Percentiles rank a stretch among this genome's conserved stretches.
Conservation (phyloP, 371 early-diverging fungal genomes). For the Mucor lusitanicus region DNA sequence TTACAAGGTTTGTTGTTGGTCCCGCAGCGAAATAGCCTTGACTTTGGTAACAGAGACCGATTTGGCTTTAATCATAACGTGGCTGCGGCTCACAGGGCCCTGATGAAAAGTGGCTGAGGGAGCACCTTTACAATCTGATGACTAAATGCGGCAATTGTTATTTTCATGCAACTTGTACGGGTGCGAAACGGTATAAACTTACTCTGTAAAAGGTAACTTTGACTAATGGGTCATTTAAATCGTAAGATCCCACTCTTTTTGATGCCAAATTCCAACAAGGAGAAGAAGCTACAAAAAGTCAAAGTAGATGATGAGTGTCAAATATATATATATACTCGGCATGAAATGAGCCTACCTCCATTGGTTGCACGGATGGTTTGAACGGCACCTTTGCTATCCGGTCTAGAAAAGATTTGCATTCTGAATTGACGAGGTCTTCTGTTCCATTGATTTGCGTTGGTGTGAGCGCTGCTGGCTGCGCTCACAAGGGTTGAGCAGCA, state of each 20-base stretch:
- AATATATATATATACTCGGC: background rate
- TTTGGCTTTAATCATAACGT: slow-evolving; percentile 26
- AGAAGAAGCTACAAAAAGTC: slow-evolving; percentile 6
- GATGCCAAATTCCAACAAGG: slow-evolving; percentile 29
- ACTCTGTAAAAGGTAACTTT: slow-evolving; percentile 32
- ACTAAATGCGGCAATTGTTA: slow-evolving; percentile 13
- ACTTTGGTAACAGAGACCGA: slow-evolving; percentile 27
- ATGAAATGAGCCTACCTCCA: slow-evolving; percentile 14
- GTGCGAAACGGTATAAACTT: background rate
- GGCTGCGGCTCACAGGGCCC: slow-evolving; percentile 12
- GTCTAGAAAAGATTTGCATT: slow-evolving; percentile 28
- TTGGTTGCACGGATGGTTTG: slow-evolving; percentile 17
- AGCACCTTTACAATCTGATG: slow-evolving; percentile 23
- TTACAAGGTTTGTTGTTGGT: slow-evolving; percentile 1
- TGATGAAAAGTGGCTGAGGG: slow-evolving; percentile 22
- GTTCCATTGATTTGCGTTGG: slow-evolving; percentile 16
- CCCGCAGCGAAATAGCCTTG: slow-evolving; percentile 15
- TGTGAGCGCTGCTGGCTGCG: background rate
- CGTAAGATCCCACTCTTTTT: slow-evolving; percentile 29
- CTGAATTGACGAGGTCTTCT: slow-evolving; percentile 27
- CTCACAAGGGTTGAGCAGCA: background rate
- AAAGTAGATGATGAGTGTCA: background rate
- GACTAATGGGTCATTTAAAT: slow-evolving; percentile 29
- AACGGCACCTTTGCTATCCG: slow-evolving; percentile 21
- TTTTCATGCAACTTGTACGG: background rate